These are phyloP conservation scores for Sophora flavescens DNA, from an alignment of 306 rosid genomes.

Conservation along the genomic window DNA sequence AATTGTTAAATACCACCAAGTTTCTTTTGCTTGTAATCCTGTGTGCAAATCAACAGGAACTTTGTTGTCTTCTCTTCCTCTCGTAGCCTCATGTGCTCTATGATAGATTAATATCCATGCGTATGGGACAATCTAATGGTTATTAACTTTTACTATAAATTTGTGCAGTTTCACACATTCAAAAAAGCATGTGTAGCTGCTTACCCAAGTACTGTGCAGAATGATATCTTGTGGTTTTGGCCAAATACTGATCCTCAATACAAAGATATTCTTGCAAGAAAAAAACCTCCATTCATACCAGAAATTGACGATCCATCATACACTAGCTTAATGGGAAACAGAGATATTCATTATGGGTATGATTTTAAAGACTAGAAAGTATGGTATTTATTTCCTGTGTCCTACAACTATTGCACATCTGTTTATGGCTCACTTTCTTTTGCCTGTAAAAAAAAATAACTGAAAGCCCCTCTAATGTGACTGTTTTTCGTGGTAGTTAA, in stretches of 20 bases:
- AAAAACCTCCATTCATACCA: slow-evolving; percentile 71
- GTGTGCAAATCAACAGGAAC: slow-evolving; percentile 10
- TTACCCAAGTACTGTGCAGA: slow-evolving; percentile 83
- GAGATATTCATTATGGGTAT: slow-evolving; percentile 89
- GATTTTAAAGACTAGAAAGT: slow-evolving; percentile 39
- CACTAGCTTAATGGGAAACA: slow-evolving; percentile 62
- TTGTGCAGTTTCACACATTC: slow-evolving; percentile 72
- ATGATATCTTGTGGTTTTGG: slow-evolving; percentile 89
- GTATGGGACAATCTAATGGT: slow-evolving; percentile 23
- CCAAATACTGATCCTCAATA: slow-evolving; percentile 82
- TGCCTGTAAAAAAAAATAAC: not conserved
- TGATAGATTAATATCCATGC: slow-evolving; percentile 3
- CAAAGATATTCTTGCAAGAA: slow-evolving; percentile 67
- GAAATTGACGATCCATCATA: slow-evolving; percentile 81
- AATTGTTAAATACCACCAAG: not conserved
- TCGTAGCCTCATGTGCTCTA: not conserved
- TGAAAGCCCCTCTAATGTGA: slow-evolving; percentile 13
- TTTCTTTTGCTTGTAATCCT: slow-evolving; percentile 12
- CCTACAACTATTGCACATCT: slow-evolving; percentile 4
- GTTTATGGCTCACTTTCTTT: slow-evolving; percentile 23
- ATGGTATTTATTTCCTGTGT: slow-evolving; percentile 13
- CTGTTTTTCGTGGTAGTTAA: slow-evolving; percentile 23
- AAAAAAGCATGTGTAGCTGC: slow-evolving; percentile 83
- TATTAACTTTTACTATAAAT: slow-evolving; percentile 38
- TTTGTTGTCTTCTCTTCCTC: slow-evolving; percentile 20